A percentile compares a stretch with the other conserved stretches of the same genome.
phyloP scores from a whole-genome alignment of 495 filamentous ascomycete genomes.

The Aspergillus ostianus region DNA sequence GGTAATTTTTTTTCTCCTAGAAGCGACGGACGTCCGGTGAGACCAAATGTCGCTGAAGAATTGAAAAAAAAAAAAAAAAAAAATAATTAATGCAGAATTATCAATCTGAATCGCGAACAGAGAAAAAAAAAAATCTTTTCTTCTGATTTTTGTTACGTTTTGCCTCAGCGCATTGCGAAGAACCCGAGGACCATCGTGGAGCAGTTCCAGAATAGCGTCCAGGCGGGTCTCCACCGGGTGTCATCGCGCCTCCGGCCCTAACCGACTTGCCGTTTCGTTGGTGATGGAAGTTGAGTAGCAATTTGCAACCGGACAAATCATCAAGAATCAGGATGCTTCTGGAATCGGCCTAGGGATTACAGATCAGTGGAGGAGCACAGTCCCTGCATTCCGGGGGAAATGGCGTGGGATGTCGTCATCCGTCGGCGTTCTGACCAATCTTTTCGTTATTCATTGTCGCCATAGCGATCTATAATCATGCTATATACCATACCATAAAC shows the following conservation, averaged over 20 bases:
- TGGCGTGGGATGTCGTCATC: background rate
- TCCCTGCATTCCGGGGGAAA: background rate
- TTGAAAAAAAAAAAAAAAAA: background rate
- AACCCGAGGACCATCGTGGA: background rate
- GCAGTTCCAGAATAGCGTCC: conserved; percentile 5
- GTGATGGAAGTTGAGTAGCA: too few species aligned
- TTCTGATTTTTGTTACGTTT: conserved; percentile 6
- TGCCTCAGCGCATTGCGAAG: background rate
- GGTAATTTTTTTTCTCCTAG: background rate
- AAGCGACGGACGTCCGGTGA: background rate
- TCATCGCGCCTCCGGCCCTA: background rate
- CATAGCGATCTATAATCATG: background rate
- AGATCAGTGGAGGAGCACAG: background rate
- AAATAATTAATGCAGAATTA: conserved; percentile 5
- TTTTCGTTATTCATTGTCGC: background rate
- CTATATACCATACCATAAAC: too few species aligned
- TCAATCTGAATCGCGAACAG: background rate
- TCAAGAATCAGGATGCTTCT: too few species aligned
- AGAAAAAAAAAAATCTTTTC: background rate
- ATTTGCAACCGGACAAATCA: too few species aligned
- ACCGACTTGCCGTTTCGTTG: too few species aligned
- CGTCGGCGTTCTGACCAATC: background rate
- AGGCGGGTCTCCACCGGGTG: conserved; percentile 2
- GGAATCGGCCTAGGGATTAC: too few species aligned
- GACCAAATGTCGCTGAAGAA: background rate